Evolutionary conservation across 2,329 filamentous ascomycete genomes (phyloP).

Genomic region (Dactylonectria estremocensis): DNA sequence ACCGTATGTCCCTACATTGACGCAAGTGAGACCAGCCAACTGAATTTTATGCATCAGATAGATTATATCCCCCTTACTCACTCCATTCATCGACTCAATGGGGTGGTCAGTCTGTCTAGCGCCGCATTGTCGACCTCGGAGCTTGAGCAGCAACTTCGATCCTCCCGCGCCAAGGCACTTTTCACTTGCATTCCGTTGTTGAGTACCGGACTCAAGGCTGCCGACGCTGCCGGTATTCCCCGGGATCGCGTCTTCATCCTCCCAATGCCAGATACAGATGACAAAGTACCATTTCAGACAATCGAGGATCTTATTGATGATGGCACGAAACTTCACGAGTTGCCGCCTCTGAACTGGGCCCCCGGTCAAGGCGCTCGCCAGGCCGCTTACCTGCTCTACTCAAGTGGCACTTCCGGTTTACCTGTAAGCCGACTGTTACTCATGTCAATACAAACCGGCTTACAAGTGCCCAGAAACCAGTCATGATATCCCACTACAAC

Average conservation of each 20-base stretch:
- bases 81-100: conserved; percentile 14
- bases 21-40: not conserved
- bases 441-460: not conserved
- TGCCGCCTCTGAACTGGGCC: conserved; percentile 3
- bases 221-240: conserved; percentile 2
- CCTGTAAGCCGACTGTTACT: not conserved
- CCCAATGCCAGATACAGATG: not conserved
- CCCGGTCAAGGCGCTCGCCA: conserved; percentile 1
- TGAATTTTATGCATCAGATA: not conserved
- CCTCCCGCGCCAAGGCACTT: conserved; percentile 2
- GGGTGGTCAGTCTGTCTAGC: conserved; percentile 6
- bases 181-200: conserved; percentile 11
- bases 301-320: not conserved
- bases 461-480: conserved; percentile 17
- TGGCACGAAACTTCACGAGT: not conserved
- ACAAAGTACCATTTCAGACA: not conserved
- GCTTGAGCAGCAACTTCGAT: conserved; percentile 10
- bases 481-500: conserved; percentile 16
- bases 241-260: conserved; percentile 4
- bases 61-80: conserved; percentile 13
- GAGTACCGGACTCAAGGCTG: conserved; percentile 2
- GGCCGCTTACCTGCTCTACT: conserved; percentile 7
- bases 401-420: conserved; percentile 11
- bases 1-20: conserved; percentile 11
- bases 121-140: conserved; percentile 1